phyloP scores from a whole-genome alignment of 1,284 basidiomycete genomes.

The Boletus subluridellus region DNA sequence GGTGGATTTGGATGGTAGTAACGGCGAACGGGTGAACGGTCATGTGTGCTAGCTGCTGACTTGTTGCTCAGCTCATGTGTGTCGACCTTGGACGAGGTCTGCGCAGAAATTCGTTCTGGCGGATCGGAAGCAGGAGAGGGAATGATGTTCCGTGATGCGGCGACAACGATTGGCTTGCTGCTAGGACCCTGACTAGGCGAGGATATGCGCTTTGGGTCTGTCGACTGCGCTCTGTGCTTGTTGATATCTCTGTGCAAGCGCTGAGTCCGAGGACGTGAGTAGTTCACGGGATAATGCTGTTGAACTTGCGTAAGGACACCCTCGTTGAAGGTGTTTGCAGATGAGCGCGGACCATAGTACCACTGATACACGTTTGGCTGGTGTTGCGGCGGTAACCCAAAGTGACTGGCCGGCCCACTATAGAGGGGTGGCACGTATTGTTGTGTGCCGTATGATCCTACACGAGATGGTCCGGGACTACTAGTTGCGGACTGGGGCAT shows the following conservation, averaged over 20 bases:
- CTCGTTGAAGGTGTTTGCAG: conserved; percentile 37
- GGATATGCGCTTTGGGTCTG: neutral
- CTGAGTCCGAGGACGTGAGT: conserved; percentile 17
- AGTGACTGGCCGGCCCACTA: conserved; percentile 33
- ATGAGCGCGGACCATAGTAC: conserved; percentile 43
- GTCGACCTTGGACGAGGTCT: neutral
- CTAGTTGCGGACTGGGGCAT: conserved; percentile 1
- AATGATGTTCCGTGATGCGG: neutral
- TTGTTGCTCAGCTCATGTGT: neutral
- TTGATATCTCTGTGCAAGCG: conserved; percentile 17
- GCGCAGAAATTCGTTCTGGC: conserved; percentile 1
- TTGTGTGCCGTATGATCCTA: conserved; percentile 32
- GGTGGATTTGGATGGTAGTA: conserved; percentile 64
- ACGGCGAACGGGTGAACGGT: conserved; percentile 38
- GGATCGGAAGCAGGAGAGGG: neutral
- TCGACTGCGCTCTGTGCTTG: neutral
- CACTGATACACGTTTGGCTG: conserved; percentile 44
- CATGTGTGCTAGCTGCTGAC: conserved; percentile 5
- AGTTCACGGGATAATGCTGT: conserved; percentile 38
- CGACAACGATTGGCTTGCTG: neutral
- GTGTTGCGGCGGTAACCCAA: conserved; percentile 45
- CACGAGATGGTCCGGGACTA: conserved; percentile 24
- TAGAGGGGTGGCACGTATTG: conserved; percentile 45
- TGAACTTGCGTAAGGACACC: conserved; percentile 36
- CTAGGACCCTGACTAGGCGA: neutral